Percentiles rank a stretch among this genome's conserved stretches.
Evolutionary conservation across 2,329 filamentous ascomycete genomes (phyloP).

Genomic region (Chaetomiaceae sp.): DNA sequence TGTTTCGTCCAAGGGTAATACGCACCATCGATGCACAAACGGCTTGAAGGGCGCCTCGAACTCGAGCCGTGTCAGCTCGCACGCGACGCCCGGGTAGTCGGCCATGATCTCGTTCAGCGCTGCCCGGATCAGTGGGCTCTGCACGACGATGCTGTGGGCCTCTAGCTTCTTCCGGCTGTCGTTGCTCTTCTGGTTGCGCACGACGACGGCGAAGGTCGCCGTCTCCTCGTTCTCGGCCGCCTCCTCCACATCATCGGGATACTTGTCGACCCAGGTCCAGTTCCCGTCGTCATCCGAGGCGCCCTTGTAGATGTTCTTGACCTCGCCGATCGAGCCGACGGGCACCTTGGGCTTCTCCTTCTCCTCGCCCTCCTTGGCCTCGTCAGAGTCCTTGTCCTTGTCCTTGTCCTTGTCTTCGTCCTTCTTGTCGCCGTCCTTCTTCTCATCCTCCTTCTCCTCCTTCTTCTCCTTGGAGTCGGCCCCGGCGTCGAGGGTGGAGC

Average conservation of each 20-base stretch:
- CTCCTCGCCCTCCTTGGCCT: slow-evolving; percentile 16
- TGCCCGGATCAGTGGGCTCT: slow-evolving; percentile 55
- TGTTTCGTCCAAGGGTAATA: neutral
- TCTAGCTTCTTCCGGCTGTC: slow-evolving; percentile 55
- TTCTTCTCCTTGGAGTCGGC: slow-evolving; percentile 8
- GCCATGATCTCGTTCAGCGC: slow-evolving; percentile 49
- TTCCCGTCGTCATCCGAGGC: slow-evolving; percentile 43
- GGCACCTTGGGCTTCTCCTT: slow-evolving; percentile 22
- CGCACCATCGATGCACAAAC: slow-evolving; percentile 57
- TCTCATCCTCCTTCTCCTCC: slow-evolving; percentile 10
- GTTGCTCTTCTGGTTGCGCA: slow-evolving; percentile 51
- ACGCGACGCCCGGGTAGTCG: slow-evolving; percentile 55
- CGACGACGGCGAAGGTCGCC: slow-evolving; percentile 53
- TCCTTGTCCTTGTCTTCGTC: slow-evolving; percentile 1
- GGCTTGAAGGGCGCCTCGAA: slow-evolving; percentile 56
- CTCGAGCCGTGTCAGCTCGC: slow-evolving; percentile 52
- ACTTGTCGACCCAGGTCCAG: slow-evolving; percentile 50
- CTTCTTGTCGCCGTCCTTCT: slow-evolving; percentile 3
- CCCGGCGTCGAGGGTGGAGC: slow-evolving; percentile 13
- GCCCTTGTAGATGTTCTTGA: slow-evolving; percentile 38
- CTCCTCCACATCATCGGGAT: slow-evolving; percentile 48
- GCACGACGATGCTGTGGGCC: slow-evolving; percentile 57
- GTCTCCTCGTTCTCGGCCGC: slow-evolving; percentile 57
- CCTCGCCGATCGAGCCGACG: slow-evolving; percentile 33
- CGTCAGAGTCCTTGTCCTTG: slow-evolving; percentile 3